phyloP scores from a whole-genome alignment of 208 protist species.

The Spongospora subterranea region DNA sequence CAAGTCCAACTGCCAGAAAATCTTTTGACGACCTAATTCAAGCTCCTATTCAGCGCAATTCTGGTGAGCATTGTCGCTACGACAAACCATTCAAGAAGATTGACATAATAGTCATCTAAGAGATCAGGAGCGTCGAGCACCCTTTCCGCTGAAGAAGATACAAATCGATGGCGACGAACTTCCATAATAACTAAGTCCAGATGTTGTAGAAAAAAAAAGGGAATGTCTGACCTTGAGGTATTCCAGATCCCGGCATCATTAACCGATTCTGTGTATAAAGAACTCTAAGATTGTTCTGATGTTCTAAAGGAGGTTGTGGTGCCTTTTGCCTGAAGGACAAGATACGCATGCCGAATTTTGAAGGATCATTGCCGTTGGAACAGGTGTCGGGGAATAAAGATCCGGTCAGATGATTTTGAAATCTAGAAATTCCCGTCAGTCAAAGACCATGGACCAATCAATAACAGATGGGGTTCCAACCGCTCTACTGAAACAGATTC shows the following conservation, averaged over 20 bases:
- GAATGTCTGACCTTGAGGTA: background rate
- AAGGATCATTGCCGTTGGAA: background rate
- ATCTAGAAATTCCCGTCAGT: background rate
- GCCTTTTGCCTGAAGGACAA: slow-evolving; percentile 53
- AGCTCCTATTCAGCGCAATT: slow-evolving; percentile 76
- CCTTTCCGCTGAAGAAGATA: slow-evolving; percentile 85
- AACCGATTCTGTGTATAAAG: slow-evolving; percentile 75
- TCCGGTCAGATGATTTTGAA: background rate
- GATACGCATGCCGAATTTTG: background rate
- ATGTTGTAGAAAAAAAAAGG: background rate
- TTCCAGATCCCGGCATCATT: background rate
- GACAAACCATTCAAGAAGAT: slow-evolving; percentile 95
- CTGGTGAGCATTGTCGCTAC: background rate
- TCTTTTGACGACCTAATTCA: slow-evolving; percentile 92
- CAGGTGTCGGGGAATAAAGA: background rate
- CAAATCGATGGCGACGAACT: slow-evolving; percentile 70
- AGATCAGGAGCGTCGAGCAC: slow-evolving; percentile 97
- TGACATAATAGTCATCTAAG: slow-evolving; percentile 98
- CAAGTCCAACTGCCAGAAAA: slow-evolving; percentile 94
- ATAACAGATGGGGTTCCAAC: background rate
- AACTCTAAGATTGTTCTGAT: slow-evolving; percentile 71
- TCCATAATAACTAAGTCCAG: background rate
- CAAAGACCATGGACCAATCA: background rate
- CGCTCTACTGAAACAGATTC: background rate
- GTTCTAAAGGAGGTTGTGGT: background rate